Evolutionary conservation across 129 eudicot genomes (phyloP).

Genomic region (Helianthus tuberosus): DNA sequence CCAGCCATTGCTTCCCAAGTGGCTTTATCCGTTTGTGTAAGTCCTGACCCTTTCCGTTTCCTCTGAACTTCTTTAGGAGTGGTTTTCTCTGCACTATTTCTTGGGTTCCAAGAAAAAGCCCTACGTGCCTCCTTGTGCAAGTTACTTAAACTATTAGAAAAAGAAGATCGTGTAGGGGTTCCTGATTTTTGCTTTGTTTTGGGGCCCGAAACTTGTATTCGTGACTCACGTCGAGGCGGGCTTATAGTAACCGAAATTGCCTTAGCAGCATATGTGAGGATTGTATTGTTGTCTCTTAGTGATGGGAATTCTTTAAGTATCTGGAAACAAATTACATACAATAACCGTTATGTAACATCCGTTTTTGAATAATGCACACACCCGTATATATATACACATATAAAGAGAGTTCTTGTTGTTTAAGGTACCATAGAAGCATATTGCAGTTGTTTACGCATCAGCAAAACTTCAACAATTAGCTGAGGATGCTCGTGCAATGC

Average conservation of each 20-base stretch:
- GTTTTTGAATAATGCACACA: not conserved
- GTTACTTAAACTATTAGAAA: slow-evolving; percentile 84
- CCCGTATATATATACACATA: no score
- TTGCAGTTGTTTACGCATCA: slow-evolving; percentile 95
- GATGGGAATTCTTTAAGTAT: slow-evolving; percentile 93
- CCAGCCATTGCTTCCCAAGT: slow-evolving; percentile 99
- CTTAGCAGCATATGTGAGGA: slow-evolving; percentile 88
- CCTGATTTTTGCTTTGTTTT: slow-evolving; percentile 73
- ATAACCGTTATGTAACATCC: not conserved
- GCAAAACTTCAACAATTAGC: slow-evolving; percentile 84
- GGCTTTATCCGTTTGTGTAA: slow-evolving; percentile 75
- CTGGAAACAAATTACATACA: slow-evolving; percentile 41
- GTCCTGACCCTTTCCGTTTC: slow-evolving; percentile 90
- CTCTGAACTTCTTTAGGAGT: slow-evolving; percentile 81
- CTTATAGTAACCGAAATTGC: slow-evolving; percentile 78
- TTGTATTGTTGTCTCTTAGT: slow-evolving; percentile 72
- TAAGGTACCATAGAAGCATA: slow-evolving; percentile 86
- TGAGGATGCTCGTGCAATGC: slow-evolving; percentile 97
- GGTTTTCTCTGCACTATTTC: slow-evolving; percentile 64
- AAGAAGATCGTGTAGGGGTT: slow-evolving; percentile 71
- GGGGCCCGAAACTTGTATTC: slow-evolving; percentile 73
- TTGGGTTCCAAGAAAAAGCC: slow-evolving; percentile 97
- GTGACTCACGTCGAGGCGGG: slow-evolving; percentile 81
- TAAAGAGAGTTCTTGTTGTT: slow-evolving; percentile 16
- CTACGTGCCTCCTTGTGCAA: slow-evolving; percentile 96